Conservation (phyloP, 352 stramenopile species). For the Phytophthora cryptogea region DNA sequence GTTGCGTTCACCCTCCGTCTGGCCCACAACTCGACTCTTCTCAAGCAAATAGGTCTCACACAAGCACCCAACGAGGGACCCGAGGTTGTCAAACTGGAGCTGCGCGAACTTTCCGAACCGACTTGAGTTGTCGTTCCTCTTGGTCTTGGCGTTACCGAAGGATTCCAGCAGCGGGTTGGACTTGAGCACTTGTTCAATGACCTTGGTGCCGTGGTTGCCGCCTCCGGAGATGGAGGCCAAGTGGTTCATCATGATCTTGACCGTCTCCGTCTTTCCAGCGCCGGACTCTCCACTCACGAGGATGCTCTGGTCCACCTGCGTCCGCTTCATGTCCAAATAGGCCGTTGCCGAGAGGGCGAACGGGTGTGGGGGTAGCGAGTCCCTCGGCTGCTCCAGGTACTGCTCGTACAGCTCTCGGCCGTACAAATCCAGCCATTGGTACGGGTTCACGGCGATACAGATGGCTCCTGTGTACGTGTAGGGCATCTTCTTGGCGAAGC, state of each 20-base stretch:
- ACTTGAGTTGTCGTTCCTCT: slow-evolving; percentile 84
- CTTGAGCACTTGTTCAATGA: slow-evolving; percentile 83
- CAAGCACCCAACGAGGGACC: slow-evolving; percentile 66
- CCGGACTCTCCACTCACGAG: slow-evolving; percentile 87
- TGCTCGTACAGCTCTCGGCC: slow-evolving; percentile 64
- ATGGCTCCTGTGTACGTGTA: slow-evolving; percentile 87
- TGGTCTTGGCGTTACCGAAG: slow-evolving; percentile 85
- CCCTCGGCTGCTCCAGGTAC: slow-evolving; percentile 60
- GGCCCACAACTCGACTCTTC: slow-evolving; percentile 94
- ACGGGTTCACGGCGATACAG: slow-evolving; percentile 82
- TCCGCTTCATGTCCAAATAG: slow-evolving; percentile 78
- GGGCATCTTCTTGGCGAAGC: slow-evolving; percentile 68
- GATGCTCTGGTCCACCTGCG: slow-evolving; percentile 85
- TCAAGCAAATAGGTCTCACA: slow-evolving; percentile 96
- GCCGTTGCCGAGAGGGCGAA: slow-evolving; percentile 72
- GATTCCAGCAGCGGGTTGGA: slow-evolving; percentile 78
- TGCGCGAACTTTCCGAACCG: slow-evolving; percentile 85
- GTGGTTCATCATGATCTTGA: slow-evolving; percentile 93
- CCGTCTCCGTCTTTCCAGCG: slow-evolving; percentile 94
- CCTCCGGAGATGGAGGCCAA: slow-evolving; percentile 76
- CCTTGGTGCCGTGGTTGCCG: slow-evolving; percentile 63
- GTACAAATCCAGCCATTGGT: slow-evolving; percentile 84
- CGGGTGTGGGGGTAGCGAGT: slow-evolving; percentile 63
- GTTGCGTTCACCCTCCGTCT: slow-evolving; percentile 93
- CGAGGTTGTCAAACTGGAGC: slow-evolving; percentile 69